Evolutionary conservation across 1,284 basidiomycete genomes (phyloP).

Genomic region (Gymnopus androsaceus): DNA sequence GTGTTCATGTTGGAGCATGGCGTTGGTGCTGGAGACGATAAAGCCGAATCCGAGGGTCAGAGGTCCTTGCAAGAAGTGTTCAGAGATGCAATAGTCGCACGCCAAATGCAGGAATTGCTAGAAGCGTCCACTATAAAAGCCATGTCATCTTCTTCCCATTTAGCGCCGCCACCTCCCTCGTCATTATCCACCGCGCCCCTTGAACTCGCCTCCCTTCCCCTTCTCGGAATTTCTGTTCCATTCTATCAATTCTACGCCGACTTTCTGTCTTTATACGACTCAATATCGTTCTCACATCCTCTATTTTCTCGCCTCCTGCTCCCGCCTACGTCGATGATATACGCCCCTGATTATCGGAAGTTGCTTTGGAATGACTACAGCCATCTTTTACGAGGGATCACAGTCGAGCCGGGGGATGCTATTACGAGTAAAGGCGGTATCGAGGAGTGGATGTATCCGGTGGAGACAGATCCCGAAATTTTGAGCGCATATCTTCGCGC

Average conservation of each 20-base stretch:
- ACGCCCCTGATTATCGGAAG: slow-evolving; percentile 82
- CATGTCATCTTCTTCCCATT: slow-evolving; percentile 19
- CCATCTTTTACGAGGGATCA: slow-evolving; percentile 60
- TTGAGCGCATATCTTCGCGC: slow-evolving; percentile 62
- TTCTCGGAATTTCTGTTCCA: slow-evolving; percentile 69
- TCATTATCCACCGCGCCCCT: slow-evolving; percentile 35
- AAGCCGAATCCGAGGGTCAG: slow-evolving; percentile 36
- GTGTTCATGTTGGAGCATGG: slow-evolving; percentile 92
- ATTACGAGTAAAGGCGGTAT: slow-evolving; percentile 44
- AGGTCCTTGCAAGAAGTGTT: slow-evolving; percentile 68
- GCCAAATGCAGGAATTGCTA: slow-evolving; percentile 62
- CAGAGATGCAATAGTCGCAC: slow-evolving; percentile 61
- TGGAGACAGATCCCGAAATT: slow-evolving; percentile 69
- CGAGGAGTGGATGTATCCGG: slow-evolving; percentile 69
- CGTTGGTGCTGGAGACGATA: not conserved
- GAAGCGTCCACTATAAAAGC: slow-evolving; percentile 46
- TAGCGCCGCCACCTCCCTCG: slow-evolving; percentile 20
- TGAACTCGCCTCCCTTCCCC: slow-evolving; percentile 60
- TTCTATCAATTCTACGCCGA: slow-evolving; percentile 97
- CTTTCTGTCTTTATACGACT: slow-evolving; percentile 85
- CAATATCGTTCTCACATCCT: slow-evolving; percentile 85
- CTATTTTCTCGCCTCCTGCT: slow-evolving; percentile 80
- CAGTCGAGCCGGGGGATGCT: slow-evolving; percentile 47
- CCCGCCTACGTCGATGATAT: slow-evolving; percentile 74
- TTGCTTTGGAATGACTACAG: slow-evolving; percentile 83